These are phyloP conservation scores for Sarocladium brachiariae DNA, from an alignment of 2,329 filamentous ascomycete species.

Conservation along the genomic window DNA sequence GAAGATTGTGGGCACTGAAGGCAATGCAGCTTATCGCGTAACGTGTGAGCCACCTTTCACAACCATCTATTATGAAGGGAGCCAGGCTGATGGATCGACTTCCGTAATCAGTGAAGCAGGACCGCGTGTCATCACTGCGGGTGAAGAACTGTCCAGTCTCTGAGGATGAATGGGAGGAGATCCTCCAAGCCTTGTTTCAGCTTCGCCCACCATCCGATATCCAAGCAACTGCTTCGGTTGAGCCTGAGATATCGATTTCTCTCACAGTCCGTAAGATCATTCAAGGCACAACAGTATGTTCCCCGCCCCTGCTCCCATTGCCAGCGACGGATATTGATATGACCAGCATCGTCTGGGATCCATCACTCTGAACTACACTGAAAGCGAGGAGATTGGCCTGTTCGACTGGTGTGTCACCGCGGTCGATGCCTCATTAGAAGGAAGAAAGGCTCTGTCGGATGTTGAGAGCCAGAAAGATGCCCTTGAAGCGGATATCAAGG, in stretches of 20 bases:
- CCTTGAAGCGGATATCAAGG: slow-evolving; percentile 49
- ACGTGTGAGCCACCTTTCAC: slow-evolving; percentile 42
- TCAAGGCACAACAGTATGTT: slow-evolving; percentile 59
- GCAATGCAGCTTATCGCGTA: slow-evolving; percentile 50
- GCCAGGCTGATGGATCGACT: no score
- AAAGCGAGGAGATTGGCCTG: slow-evolving; percentile 53
- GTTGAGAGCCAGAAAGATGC: slow-evolving; percentile 34
- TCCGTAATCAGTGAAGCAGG: slow-evolving; percentile 53
- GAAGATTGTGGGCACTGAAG: slow-evolving; percentile 62
- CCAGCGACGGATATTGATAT: slow-evolving; percentile 15
- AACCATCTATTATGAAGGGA: background rate
- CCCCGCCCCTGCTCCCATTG: background rate
- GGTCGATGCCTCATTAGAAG: slow-evolving; percentile 38
- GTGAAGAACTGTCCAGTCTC: slow-evolving; percentile 47
- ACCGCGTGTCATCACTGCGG: slow-evolving; percentile 44
- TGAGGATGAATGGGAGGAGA: slow-evolving; percentile 59
- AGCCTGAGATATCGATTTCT: slow-evolving; percentile 43
- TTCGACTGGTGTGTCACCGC: slow-evolving; percentile 65
- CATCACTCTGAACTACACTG: slow-evolving; percentile 49
- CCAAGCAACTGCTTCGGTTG: slow-evolving; percentile 53
- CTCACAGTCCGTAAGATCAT: slow-evolving; percentile 60
- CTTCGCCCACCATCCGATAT: slow-evolving; percentile 45
- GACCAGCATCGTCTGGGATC: slow-evolving; percentile 61
- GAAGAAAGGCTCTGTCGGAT: slow-evolving; percentile 35
- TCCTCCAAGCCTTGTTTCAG: slow-evolving; percentile 52